Evolutionary conservation across 129 eudicot genomes (phyloP).

Genomic region (Lonicera japonica): DNA sequence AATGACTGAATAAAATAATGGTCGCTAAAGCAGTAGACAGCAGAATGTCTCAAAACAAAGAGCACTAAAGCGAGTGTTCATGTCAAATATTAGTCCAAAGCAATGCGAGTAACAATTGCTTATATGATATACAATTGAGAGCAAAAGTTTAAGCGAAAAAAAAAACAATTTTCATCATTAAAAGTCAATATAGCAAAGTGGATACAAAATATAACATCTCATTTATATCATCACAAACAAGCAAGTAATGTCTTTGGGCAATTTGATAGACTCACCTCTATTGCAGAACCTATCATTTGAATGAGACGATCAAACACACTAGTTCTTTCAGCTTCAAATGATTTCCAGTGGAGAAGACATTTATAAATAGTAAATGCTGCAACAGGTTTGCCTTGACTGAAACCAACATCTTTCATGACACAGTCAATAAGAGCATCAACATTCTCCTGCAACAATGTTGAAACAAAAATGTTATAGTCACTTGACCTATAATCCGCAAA

Average conservation of each 20-base stretch:
- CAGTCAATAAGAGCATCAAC: conserved; percentile 88
- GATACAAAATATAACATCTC: conserved; percentile 2
- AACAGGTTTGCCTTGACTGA: conserved; percentile 94
- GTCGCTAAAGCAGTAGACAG: too few species aligned
- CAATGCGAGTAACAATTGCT: not conserved
- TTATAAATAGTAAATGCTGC: conserved; percentile 95
- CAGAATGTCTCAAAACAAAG: not conserved
- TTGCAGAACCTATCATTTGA: conserved; percentile 97
- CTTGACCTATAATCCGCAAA: conserved; percentile 1
- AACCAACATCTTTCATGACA: conserved; percentile 81
- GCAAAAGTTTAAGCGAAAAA: not conserved
- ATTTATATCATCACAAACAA: conserved; percentile 5
- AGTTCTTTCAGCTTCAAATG: conserved; percentile 95
- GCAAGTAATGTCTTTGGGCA: not conserved
- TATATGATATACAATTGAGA: not conserved
- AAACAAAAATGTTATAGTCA: conserved; percentile 4
- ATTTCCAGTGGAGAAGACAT: conserved; percentile 97
- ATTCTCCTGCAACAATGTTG: conserved; percentile 62
- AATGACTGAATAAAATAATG: too few species aligned
- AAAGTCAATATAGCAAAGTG: not conserved
- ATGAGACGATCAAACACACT: conserved; percentile 98
- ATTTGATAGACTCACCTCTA: conserved; percentile 57
- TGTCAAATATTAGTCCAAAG: not conserved
- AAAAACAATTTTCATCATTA: not conserved
- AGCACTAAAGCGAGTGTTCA: not conserved